phyloP scores from a whole-genome alignment of 129 eudicot genomes.

The Heracleum sosnowskyi region DNA sequence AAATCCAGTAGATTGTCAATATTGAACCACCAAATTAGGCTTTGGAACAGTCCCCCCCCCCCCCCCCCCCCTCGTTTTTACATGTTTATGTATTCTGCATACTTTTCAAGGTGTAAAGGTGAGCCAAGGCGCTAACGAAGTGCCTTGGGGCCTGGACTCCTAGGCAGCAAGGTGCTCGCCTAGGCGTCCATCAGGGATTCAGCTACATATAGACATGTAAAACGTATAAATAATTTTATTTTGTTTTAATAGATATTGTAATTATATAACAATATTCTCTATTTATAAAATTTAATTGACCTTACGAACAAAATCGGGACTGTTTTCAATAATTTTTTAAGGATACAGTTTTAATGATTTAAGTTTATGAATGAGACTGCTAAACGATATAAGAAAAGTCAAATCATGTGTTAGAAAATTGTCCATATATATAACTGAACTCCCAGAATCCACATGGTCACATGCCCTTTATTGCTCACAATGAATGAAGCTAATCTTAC shows the following conservation, averaged over 20 bases:
- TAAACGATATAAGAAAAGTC: neutral
- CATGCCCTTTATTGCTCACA: neutral
- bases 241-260: neutral
- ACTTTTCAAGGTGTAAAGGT: neutral
- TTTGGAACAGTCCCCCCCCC: neutral
- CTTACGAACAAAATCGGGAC: neutral
- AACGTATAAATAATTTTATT: too few species aligned
- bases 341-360: too few species aligned
- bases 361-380: neutral
- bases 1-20: neutral
- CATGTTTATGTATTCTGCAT: neutral
- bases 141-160: too few species aligned
- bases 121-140: neutral
- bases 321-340: neutral
- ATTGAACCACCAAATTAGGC: neutral
- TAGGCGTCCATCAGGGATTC: neutral
- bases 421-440: neutral
- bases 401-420: neutral
- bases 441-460: neutral
- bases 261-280: too few species aligned
- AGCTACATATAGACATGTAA: neutral
- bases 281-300: too few species aligned
- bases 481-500: neutral
- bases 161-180: neutral
- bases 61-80: neutral